Conservation (phyloP, 2,329 filamentous ascomycete genomes). For the Dactylellina cionopaga region DNA sequence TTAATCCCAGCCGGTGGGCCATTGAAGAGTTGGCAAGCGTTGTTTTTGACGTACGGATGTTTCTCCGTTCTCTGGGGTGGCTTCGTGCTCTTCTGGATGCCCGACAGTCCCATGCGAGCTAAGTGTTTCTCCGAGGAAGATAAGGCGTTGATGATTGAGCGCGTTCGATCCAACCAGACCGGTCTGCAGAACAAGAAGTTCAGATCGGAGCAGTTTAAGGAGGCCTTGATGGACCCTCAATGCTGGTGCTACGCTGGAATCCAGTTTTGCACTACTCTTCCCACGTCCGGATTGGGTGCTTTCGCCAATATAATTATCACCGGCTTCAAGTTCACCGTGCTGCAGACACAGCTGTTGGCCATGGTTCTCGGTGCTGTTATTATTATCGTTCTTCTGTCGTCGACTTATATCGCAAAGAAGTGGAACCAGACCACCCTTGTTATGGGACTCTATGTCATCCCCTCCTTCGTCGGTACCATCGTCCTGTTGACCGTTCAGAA, state of each 20-base stretch:
- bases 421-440: constrained; percentile 74
- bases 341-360: constrained; percentile 77
- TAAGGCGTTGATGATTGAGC: constrained; percentile 62
- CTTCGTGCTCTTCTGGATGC: constrained; percentile 62
- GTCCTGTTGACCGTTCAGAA: constrained; percentile 76
- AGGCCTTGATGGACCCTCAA: constrained; percentile 73
- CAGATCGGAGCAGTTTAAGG: constrained; percentile 66
- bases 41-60: constrained; percentile 64
- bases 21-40: constrained; percentile 63
- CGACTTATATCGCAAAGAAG: constrained; percentile 74
- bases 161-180: constrained; percentile 60
- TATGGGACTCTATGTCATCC: constrained; percentile 74
- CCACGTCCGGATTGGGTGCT: constrained; percentile 76
- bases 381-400: constrained; percentile 74
- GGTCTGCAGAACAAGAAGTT: constrained; percentile 62
- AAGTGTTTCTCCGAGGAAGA: constrained; percentile 64
- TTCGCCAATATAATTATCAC: constrained; percentile 80
- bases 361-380: constrained; percentile 81
- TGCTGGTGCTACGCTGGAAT: constrained; percentile 73
- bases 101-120: constrained; percentile 65
- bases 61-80: constrained; percentile 63
- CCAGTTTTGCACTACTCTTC: constrained; percentile 76
- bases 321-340: constrained; percentile 71
- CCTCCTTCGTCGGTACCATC: constrained; percentile 76
- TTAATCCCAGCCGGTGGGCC: constrained; percentile 56